A percentile compares a stretch with the other conserved stretches of the same genome.
Conservation (phyloP, 306 rosid genomes). For the Hippophae gyantsensis region DNA sequence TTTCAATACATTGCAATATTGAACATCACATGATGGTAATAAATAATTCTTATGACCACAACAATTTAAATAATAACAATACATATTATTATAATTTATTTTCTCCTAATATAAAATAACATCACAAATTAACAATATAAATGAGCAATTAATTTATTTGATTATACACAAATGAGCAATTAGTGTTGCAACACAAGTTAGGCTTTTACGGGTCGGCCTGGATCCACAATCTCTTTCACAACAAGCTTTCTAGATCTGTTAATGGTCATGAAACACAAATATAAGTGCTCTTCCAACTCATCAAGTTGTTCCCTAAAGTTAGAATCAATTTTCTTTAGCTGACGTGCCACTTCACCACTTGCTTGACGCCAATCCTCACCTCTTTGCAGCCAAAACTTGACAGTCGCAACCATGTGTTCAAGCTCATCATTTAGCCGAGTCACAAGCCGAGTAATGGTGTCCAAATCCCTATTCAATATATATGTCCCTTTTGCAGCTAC, state of each 20-base stretch:
- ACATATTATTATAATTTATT: too few species aligned
- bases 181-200: not conserved
- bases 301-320: conserved; percentile 54
- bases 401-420: conserved; percentile 35
- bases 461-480: conserved; percentile 56
- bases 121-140: too few species aligned
- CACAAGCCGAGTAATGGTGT: conserved; percentile 47
- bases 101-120: too few species aligned
- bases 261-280: conserved; percentile 74
- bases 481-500: conserved; percentile 65
- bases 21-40: too few species aligned
- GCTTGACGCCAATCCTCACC: conserved; percentile 29
- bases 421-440: conserved; percentile 54
- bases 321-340: conserved; percentile 36
- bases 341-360: conserved; percentile 37
- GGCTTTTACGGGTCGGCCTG: not conserved
- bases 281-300: conserved; percentile 79
- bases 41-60: too few species aligned
- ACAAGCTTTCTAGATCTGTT: conserved; percentile 68
- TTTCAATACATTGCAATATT: too few species aligned
- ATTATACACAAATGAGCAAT: not conserved
- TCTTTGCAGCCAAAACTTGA: conserved; percentile 50
- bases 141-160: too few species aligned
- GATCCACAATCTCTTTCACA: conserved; percentile 32
- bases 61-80: too few species aligned